Base-by-base conservation (phyloP, 2,329 filamentous ascomycete genomes). In the Leptographium galeiforme region DNA sequence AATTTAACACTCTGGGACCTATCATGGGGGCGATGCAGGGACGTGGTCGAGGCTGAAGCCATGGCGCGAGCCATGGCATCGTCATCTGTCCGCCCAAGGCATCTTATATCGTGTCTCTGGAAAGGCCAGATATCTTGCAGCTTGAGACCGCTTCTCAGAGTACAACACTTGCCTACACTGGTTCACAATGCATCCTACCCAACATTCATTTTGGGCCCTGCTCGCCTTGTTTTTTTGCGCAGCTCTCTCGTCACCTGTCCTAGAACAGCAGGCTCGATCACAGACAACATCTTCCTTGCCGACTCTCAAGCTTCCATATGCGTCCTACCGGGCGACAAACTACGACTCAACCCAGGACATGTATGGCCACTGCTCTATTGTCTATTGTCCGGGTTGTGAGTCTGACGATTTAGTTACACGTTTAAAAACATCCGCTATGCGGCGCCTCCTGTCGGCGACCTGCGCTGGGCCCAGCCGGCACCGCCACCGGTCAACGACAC, bases 371-470 rank as follows among this genome's bases (percentile, higher is more conserved):
- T 18, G 59, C 54, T 18, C 12, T 43, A n/a, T 39, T 36, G 13
- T 32, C 16, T 40, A 11, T 32, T 38, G 45, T 25, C 48, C 51
- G 41, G 41, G n/a, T 53, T 18, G 36, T 32, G 16, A 14, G 13
- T 12, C n/a, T 18, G 54, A 51, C 13, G 2, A 56, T 57, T 2
- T 60, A 66, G 66, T 36, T 70, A 70, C 51, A 62, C 60, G 32
- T 73, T 72, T 58, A 67, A 65, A 50, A 72, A 72, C 51, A 69
- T 73, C 48, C 67, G 68, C 0, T 73, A 68, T 58, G 71, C 68
- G 2, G 70, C 70, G 10, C 68, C 70, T 11, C 70, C 71, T 0
- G 62, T 67, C 2, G 69, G 68, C 12, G 59, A 68, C 14, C 61
- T 71, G 14, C 65, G 70, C 45, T 73, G 68, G 68, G 58, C 61